Base-by-base conservation (phyloP, 495 filamentous ascomycete species). In the Penicillium atrosanguineum region DNA sequence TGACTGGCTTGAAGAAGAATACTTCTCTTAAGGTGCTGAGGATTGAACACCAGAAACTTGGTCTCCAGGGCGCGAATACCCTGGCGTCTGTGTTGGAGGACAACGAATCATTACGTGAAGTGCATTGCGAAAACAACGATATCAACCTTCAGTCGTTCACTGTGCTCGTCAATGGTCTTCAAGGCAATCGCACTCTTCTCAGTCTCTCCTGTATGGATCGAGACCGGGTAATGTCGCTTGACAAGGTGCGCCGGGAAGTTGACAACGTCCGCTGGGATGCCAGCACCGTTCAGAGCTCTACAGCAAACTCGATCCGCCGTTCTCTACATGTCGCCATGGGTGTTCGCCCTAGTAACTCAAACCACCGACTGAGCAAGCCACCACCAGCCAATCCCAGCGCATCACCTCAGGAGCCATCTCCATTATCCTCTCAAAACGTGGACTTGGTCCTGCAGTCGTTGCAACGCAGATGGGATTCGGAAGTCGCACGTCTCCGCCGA, bases 131-230 rank as follows among this genome's bases (percentile, higher is more conserved):
- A 55, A 83, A 86, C 63, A 92, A 92, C 52, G 86, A 86, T 48
- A 89, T 92, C 56, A 85, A 85, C 47, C 78, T 91, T 4, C 83
- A 87, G 52, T 89, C 86, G 4, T 87, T 92, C 57, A 90, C 88
- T 2, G 86, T 88, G 6, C 69, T 92, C 12, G 83, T 92, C 26
- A 87, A 90, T 61, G 79, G 86, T 8, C 67, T 92, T 12, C 79
- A 87, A 53, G 78, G 79, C 16, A 92, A 92, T 59, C 78, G 76
- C 14, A 80, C 82, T 1, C 63, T 92, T 3, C 59, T 88, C 19
- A 83, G 81, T 48, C 74, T 92, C 15, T 85, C 88, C 8, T 69
- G 63, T 14, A 88, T 91, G 85, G 78, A 81, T 31, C 72, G 76
- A 38, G 85, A 88, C 50, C 79, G 85, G 40, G 65, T 70, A 15